Percentiles rank a stretch among this genome's conserved stretches.
Evolutionary conservation across 768 basidiomycete species (phyloP).

Genomic region (Tricholoma hemisulphureum): DNA sequence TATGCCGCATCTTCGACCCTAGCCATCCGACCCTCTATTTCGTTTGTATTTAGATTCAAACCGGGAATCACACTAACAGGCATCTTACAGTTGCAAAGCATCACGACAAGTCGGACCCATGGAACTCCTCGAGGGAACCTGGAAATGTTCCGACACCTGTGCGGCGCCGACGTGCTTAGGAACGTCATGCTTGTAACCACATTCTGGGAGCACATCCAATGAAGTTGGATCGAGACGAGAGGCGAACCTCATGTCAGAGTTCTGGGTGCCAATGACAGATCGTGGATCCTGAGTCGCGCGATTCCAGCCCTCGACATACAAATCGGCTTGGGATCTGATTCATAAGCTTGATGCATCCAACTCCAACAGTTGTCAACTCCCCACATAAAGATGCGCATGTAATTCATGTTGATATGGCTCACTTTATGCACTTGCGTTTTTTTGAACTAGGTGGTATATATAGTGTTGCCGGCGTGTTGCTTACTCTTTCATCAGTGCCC

Average conservation of each 20-base stretch:
- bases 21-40: background rate
- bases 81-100: background rate
- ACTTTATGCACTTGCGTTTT: too few relatives aligned
- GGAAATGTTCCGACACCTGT: background rate
- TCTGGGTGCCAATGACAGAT: background rate
- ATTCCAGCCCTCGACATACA: background rate
- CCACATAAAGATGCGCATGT: too few relatives aligned
- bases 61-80: background rate
- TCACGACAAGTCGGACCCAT: background rate
- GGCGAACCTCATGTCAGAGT: background rate
- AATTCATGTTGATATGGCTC: too few relatives aligned
- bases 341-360: background rate
- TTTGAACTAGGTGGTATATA: too few relatives aligned
- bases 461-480: too few relatives aligned
- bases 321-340: background rate
- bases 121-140: background rate
- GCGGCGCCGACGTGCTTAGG: background rate
- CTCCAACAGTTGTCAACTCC: too few relatives aligned
- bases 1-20: background rate
- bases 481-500: too few relatives aligned
- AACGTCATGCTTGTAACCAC: background rate
- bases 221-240: background rate
- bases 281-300: background rate
- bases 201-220: background rate
- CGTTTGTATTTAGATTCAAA: background rate